Evolutionary conservation across 2,329 filamentous ascomycete genomes (phyloP).

Genomic region (Hymenoscyphus scutula): DNA sequence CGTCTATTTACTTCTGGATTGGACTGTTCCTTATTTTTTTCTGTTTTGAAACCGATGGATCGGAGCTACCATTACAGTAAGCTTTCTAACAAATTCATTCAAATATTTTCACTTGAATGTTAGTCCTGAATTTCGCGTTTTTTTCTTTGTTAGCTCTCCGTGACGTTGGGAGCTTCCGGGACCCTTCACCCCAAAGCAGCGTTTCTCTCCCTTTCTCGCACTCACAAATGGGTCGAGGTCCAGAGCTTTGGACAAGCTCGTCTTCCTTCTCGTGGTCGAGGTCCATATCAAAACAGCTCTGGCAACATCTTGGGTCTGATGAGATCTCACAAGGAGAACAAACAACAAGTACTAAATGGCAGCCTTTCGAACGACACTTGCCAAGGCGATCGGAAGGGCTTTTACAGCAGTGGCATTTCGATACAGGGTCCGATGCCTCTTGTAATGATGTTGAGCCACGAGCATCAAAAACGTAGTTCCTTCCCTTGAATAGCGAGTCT

Average conservation of each 20-base stretch:
- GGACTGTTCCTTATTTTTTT: no score
- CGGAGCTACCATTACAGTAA: background rate
- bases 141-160: constrained; percentile 21
- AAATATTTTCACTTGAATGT: constrained; percentile 22
- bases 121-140: constrained; percentile 10
- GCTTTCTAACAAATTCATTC: background rate
- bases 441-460: constrained; percentile 32
- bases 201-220: constrained; percentile 35
- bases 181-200: constrained; percentile 31
- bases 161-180: constrained; percentile 19
- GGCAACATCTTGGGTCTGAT: constrained; percentile 30
- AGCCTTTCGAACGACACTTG: constrained; percentile 33
- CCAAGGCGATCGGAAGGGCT: constrained; percentile 29
- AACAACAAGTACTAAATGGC: constrained; percentile 36
- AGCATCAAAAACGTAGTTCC: constrained; percentile 38
- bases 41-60: background rate
- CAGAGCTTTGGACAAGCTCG: background rate
- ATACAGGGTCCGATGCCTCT: constrained; percentile 27
- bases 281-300: constrained; percentile 29
- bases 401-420: constrained; percentile 32
- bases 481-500: constrained; percentile 34
- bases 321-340: constrained; percentile 31
- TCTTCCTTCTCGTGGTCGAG: background rate
- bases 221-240: constrained; percentile 28
- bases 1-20: no score